A percentile compares a stretch with the other conserved stretches of the same genome.
These are phyloP conservation scores for Pseudonitzschia delicatissima DNA, from an alignment of 108 stramenopile species.

Conservation along the genomic window DNA sequence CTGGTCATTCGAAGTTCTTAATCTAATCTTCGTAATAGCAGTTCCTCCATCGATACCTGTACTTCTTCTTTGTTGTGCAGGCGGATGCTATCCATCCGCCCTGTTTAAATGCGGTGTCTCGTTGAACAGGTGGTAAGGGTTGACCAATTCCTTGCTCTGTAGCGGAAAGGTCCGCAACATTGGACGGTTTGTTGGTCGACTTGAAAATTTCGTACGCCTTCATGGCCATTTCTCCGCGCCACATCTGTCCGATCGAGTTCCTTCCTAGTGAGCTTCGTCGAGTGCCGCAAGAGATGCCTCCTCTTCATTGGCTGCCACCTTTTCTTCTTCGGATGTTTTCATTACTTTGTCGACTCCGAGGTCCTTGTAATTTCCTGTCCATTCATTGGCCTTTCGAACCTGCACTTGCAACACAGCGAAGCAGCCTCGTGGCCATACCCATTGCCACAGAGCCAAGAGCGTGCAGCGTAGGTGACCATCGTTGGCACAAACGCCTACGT, in stretches of 20 bases:
- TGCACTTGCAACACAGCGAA: constrained; percentile 54
- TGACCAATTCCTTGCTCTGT: constrained; percentile 67
- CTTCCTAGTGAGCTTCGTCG: constrained; percentile 35
- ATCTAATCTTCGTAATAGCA: constrained; percentile 73
- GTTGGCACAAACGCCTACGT: constrained; percentile 59
- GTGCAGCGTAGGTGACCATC: constrained; percentile 70
- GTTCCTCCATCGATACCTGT: constrained; percentile 74
- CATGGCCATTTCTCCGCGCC: constrained; percentile 79
- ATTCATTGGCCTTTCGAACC: constrained; percentile 51
- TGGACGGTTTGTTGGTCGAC: constrained; percentile 20
- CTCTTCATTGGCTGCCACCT: constrained; percentile 54
- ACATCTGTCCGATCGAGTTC: constrained; percentile 76
- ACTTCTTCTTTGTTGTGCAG: constrained; percentile 70
- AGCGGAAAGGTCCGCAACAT: constrained; percentile 29
- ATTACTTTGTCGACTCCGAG: constrained; percentile 70
- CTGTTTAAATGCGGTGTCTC: constrained; percentile 70
- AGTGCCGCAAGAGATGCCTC: constrained; percentile 55
- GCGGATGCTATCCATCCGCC: constrained; percentile 87
- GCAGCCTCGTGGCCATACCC: constrained; percentile 75
- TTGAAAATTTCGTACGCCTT: constrained; percentile 57
- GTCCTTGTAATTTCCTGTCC: constrained; percentile 49
- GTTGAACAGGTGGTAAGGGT: constrained; percentile 68
- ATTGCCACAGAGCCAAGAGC: constrained; percentile 80
- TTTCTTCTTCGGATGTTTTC: constrained; percentile 71
- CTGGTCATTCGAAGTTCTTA: constrained; percentile 41